Evolutionary conservation across 2,329 filamentous ascomycete genomes (phyloP).

Genomic region (Neonectria ditissima): DNA sequence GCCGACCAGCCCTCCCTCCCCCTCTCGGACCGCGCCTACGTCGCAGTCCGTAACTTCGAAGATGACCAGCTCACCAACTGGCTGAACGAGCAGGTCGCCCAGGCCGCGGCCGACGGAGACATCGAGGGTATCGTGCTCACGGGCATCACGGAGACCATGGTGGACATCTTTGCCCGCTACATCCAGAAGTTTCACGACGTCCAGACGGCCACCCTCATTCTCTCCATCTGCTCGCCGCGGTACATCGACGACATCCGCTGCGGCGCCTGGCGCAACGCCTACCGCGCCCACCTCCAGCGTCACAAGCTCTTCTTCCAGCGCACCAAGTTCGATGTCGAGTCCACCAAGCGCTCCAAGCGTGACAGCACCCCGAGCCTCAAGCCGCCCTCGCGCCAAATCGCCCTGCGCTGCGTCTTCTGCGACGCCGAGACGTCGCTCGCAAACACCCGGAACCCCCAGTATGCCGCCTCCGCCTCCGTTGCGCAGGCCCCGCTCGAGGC

Average conservation of each 20-base stretch:
- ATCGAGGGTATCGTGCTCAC: conserved; percentile 83
- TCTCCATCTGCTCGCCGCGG: conserved; percentile 78
- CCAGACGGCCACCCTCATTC: conserved; percentile 81
- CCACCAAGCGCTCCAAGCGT: conserved; percentile 75
- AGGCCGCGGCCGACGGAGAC: conserved; percentile 74
- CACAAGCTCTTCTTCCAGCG: conserved; percentile 81
- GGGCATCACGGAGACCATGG: conserved; percentile 77
- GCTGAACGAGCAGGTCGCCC: conserved; percentile 73
- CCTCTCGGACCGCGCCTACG: conserved; percentile 78
- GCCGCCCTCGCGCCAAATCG: conserved; percentile 75
- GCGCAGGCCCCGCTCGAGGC: conserved; percentile 49
- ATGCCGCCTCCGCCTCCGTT: conserved; percentile 29
- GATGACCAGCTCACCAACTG: conserved; percentile 74
- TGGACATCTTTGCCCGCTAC: conserved; percentile 82
- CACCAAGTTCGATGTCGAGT: conserved; percentile 82
- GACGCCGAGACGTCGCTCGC: conserved; percentile 68
- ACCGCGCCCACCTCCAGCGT: conserved; percentile 77
- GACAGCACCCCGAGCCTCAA: conserved; percentile 60
- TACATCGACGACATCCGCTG: conserved; percentile 84
- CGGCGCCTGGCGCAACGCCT: conserved; percentile 77
- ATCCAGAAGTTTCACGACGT: conserved; percentile 81
- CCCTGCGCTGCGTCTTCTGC: conserved; percentile 82
- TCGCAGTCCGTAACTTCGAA: conserved; percentile 75
- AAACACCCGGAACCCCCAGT: conserved; percentile 48
- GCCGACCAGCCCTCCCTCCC: conserved; percentile 79